Evolutionary conservation across 805 yeast species (phyloP), one percentile per base, ranked within the genome.

Genomic region (Suhomyces sp.): DNA sequence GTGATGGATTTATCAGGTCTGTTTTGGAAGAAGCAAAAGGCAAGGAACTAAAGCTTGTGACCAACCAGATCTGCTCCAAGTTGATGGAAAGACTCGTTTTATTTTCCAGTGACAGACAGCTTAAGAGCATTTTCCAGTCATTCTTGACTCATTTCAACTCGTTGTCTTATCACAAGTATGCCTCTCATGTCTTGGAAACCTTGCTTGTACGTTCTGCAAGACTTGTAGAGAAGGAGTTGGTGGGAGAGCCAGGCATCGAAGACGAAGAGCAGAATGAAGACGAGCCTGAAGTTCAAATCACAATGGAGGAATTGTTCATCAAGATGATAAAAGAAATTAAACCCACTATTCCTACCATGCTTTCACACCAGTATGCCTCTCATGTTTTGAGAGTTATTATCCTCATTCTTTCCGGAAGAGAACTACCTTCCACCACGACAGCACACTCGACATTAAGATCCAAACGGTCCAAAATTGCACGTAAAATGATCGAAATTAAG

Each of bases 51-150:
- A 93, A 94, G 68, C 76, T 93, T 40, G 97, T 88, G 3, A 93
- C 97, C 2, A 92, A 93, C 63, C 97, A 92, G 64, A 90, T 93
- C 52, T 91, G 97, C 67, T 93, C 98, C 21, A 93, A 93, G 66
- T 76, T 94, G 53, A 78, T 94, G 76, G 99, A 93, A 69, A 78
- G 99, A 63, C 72, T 93, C 54, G 80, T 93, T n/a, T 69, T 88
- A 41, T 71, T 75, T 17, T 86, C 92, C 13, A 76, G 79, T 24
- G 85, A 83, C 54, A 73, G 69, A 10, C 96, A 90, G 65, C 68
- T 90, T 53, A 84, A 84, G 59, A 73, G 75, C 29, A 64, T 92
- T 0, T 87, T 86, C 67, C 78, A 77, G 53, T 81, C 85, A 0
- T 87, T 91, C 62, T 76, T 76, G 41, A 89, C 87, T n/a, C 87